Conservation (phyloP, 1,284 basidiomycete genomes). For the Hymenochaete sp. region DNA sequence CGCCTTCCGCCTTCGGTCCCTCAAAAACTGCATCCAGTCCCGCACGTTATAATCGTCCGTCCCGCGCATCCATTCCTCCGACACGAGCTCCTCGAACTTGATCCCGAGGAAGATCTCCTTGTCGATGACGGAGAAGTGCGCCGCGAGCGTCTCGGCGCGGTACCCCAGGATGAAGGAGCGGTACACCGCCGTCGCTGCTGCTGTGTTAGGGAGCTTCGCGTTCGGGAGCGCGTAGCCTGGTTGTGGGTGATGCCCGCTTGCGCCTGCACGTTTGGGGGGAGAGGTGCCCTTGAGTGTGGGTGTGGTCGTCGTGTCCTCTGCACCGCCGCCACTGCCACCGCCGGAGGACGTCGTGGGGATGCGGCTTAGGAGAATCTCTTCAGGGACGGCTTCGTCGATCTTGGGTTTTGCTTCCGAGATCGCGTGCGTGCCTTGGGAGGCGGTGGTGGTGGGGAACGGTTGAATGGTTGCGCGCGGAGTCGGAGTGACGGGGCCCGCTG, state of each 20-base stretch:
- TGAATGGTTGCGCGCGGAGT: constrained; percentile 17
- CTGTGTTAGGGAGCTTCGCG: constrained; percentile 5
- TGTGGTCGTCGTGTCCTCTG: constrained; percentile 25
- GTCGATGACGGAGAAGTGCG: constrained; percentile 83
- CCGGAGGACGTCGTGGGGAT: constrained; percentile 33
- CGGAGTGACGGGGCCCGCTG: constrained; percentile 15
- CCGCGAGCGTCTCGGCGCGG: constrained; percentile 56
- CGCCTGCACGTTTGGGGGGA: constrained; percentile 21
- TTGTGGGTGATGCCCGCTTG: background rate
- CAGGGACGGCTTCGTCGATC: constrained; percentile 52
- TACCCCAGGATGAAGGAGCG: constrained; percentile 60
- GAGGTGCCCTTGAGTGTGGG: constrained; percentile 5
- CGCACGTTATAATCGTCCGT: constrained; percentile 60
- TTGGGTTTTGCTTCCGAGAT: constrained; percentile 41
- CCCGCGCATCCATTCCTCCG: constrained; percentile 52
- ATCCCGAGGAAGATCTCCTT: constrained; percentile 77
- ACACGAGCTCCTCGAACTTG: constrained; percentile 76
- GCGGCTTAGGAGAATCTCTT: constrained; percentile 57
- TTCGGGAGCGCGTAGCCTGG: too few species aligned
- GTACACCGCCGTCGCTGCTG: constrained; percentile 31
- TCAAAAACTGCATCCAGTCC: constrained; percentile 79
- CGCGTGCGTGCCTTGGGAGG: background rate
- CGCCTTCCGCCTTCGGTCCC: constrained; percentile 63
- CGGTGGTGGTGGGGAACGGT: background rate
- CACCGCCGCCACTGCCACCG: constrained; percentile 30